These are phyloP conservation scores for Aspergillus neotritici DNA, from an alignment of 2,329 filamentous ascomycete species.

Conservation along the genomic window DNA sequence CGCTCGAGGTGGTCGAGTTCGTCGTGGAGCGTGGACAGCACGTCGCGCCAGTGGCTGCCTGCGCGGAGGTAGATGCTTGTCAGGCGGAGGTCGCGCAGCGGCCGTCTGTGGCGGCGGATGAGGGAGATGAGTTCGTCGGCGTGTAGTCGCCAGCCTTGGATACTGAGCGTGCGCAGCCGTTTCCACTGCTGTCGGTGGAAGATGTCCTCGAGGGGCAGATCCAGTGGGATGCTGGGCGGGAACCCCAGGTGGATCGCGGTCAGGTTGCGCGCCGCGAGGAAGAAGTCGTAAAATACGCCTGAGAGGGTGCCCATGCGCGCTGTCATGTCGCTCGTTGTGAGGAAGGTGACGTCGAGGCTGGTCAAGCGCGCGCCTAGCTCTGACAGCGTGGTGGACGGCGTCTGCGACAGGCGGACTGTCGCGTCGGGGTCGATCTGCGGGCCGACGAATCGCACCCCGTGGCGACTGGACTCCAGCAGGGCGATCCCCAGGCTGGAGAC, in stretches of 20 bases:
- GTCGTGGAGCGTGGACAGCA: slow-evolving; percentile 52
- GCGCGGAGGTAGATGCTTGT: slow-evolving; percentile 57
- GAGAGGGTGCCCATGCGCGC: slow-evolving; percentile 55
- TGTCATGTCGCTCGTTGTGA: slow-evolving; percentile 53
- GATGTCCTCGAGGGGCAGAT: slow-evolving; percentile 53
- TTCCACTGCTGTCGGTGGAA: slow-evolving; percentile 60
- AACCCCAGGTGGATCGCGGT: slow-evolving; percentile 61
- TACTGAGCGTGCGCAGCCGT: slow-evolving; percentile 57
- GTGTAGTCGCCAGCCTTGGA: slow-evolving; percentile 59
- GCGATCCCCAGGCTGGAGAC: slow-evolving; percentile 55
- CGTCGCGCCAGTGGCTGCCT: slow-evolving; percentile 56
- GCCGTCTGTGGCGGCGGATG: slow-evolving; percentile 50
- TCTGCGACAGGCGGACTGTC: slow-evolving; percentile 47
- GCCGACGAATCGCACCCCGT: slow-evolving; percentile 56
- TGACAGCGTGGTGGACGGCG: slow-evolving; percentile 45
- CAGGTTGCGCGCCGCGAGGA: slow-evolving; percentile 55
- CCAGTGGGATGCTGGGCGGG: slow-evolving; percentile 52
- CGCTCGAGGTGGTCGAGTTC: slow-evolving; percentile 56
- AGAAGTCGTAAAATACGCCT: slow-evolving; percentile 52
- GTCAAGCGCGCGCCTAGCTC: slow-evolving; percentile 53
- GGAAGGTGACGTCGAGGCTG: slow-evolving; percentile 60
- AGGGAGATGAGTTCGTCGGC: slow-evolving; percentile 57
- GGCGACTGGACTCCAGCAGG: slow-evolving; percentile 51
- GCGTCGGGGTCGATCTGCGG: slow-evolving; percentile 59
- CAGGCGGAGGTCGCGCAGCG: slow-evolving; percentile 55